Conservation (phyloP, 768 basidiomycete genomes). For the Lyophyllum decastes region DNA sequence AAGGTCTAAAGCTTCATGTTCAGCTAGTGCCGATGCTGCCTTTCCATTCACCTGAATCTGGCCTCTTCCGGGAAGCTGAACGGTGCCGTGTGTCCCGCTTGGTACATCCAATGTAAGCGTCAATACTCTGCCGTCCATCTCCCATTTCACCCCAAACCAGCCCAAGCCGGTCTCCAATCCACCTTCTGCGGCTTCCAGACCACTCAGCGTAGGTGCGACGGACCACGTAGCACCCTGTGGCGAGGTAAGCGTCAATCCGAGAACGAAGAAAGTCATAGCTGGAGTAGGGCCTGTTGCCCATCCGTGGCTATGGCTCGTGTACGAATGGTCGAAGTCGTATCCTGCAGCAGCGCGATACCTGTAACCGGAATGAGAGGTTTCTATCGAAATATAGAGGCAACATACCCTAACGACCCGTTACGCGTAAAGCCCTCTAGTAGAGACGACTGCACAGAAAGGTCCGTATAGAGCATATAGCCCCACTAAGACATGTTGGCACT, state of each 20-base stretch:
- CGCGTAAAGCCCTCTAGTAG: constrained; percentile 49
- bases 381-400: background rate
- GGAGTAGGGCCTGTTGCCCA: constrained; percentile 53
- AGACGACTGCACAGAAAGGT: constrained; percentile 39
- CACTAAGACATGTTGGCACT: constrained; percentile 25
- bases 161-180: constrained; percentile 48
- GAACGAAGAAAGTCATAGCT: constrained; percentile 47
- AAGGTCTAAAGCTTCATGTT: constrained; percentile 5
- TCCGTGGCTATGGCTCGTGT: constrained; percentile 49
- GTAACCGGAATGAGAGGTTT: background rate
- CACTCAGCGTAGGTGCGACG: constrained; percentile 44
- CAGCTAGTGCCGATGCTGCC: background rate
- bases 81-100: constrained; percentile 24
- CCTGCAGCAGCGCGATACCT: constrained; percentile 47
- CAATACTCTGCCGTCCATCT: constrained; percentile 12
- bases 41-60: constrained; percentile 20
- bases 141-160: constrained; percentile 46
- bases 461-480: constrained; percentile 53
- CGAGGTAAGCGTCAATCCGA: constrained; percentile 43
- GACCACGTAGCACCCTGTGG: constrained; percentile 43
- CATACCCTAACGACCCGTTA: constrained; percentile 46
- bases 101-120: constrained; percentile 26
- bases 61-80: constrained; percentile 28
- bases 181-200: constrained; percentile 41
- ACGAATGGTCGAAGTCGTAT: constrained; percentile 47